Conservation (phyloP, 139 green algal species). For the Haematococcus lacustris region DNA sequence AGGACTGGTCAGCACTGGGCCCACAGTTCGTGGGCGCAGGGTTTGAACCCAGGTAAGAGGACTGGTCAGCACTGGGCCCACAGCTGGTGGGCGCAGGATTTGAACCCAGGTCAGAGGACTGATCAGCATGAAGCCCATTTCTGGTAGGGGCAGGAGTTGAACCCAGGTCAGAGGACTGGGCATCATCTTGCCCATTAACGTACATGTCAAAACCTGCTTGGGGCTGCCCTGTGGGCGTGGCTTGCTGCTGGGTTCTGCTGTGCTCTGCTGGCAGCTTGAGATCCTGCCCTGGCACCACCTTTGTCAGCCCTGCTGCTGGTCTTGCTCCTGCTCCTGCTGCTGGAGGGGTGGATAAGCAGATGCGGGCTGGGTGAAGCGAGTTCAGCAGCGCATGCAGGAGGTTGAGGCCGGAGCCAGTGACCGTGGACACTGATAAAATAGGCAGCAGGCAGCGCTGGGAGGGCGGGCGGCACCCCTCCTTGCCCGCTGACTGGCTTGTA, state of each 20-base stretch:
- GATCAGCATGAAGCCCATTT: background rate
- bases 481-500: too few relatives aligned
- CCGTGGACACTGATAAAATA: constrained; percentile 56
- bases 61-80: background rate
- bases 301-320: constrained; percentile 1
- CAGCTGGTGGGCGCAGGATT: background rate
- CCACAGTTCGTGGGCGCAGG: background rate
- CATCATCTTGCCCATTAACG: background rate
- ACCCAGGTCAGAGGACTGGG: too few relatives aligned
- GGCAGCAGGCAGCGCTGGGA: constrained; percentile 15
- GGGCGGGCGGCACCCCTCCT: background rate
- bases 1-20: background rate
- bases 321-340: background rate
- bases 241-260: background rate
- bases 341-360: background rate
- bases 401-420: constrained; percentile 52
- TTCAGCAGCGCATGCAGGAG: constrained; percentile 68
- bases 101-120: too few relatives aligned
- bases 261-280: too few relatives aligned
- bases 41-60: background rate
- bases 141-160: background rate
- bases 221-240: too few relatives aligned
- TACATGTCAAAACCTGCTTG: too few relatives aligned
- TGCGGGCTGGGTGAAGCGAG: constrained; percentile 26
- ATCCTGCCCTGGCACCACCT: background rate